Percentiles rank a stretch among this genome's conserved stretches.
Conservation (phyloP, 2,329 filamentous ascomycete genomes). For the Trichoderma sp. region DNA sequence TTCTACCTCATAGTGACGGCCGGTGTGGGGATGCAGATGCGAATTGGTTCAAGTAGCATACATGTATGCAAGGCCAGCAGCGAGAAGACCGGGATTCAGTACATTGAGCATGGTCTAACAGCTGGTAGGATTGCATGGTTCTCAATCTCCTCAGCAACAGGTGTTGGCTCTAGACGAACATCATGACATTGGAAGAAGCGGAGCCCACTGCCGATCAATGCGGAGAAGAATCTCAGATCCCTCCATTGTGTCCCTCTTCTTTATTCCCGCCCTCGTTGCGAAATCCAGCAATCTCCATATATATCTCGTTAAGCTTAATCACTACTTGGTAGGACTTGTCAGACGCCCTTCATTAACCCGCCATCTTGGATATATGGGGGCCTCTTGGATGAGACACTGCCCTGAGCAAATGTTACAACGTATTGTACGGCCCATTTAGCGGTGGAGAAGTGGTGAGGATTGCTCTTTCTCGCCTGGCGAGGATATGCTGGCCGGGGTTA, state of each 20-base stretch:
- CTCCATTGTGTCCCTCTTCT: background rate
- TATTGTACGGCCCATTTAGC: background rate
- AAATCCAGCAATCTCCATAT: slow-evolving; percentile 17
- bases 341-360: background rate
- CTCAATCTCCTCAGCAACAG: background rate
- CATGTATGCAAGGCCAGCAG: background rate
- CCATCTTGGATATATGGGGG: background rate
- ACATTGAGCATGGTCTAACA: background rate
- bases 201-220: slow-evolving; percentile 25
- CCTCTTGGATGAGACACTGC: background rate
- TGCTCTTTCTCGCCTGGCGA: background rate
- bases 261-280: background rate
- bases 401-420: background rate
- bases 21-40: slow-evolving; percentile 15
- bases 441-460: background rate
- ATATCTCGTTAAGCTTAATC: slow-evolving; percentile 17
- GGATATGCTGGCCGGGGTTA: slow-evolving; percentile 8
- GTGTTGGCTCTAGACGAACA: background rate
- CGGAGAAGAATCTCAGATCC: slow-evolving; percentile 22
- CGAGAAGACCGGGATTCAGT: background rate
- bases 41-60: background rate
- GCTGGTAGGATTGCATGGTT: background rate
- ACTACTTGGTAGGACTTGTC: too few species aligned
- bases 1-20: slow-evolving; percentile 9
- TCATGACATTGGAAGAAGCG: background rate